These are phyloP conservation scores for Sphagnum contortum DNA, from an alignment of 225 moss, liverwort and hornwort genomes.

Conservation along the genomic window DNA sequence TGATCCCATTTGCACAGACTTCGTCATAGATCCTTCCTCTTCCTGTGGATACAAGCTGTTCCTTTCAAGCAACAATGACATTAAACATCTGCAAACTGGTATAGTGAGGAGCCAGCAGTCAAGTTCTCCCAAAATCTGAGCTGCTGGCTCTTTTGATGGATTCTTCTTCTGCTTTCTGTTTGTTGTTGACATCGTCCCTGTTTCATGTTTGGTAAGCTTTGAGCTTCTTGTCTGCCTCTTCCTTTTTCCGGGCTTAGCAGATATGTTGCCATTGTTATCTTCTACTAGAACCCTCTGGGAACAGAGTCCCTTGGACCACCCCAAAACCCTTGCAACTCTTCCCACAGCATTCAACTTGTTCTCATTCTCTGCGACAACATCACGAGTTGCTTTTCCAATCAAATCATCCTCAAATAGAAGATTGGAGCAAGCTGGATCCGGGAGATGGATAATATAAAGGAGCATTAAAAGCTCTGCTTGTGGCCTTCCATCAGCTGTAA, in stretches of 20 bases:
- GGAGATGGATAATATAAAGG: slow-evolving; percentile 50
- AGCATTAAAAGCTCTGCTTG: slow-evolving; percentile 64
- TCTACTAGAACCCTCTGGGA: slow-evolving; percentile 2
- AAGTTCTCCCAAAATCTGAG: slow-evolving; percentile 11
- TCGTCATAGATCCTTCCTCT: slow-evolving; percentile 22
- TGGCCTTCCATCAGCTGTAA: slow-evolving; percentile 56
- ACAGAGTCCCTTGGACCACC: slow-evolving; percentile 18
- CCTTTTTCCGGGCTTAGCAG: slow-evolving; percentile 24
- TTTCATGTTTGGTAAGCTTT: background rate
- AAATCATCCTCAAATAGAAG: slow-evolving; percentile 18
- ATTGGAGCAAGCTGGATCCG: slow-evolving; percentile 31
- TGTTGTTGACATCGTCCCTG: slow-evolving; percentile 3
- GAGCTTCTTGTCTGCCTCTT: slow-evolving; percentile 9
- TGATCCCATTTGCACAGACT: slow-evolving; percentile 12
- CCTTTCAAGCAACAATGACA: slow-evolving; percentile 37
- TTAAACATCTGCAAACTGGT: slow-evolving; percentile 37
- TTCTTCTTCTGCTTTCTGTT: slow-evolving; percentile 11
- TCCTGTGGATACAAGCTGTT: slow-evolving; percentile 40
- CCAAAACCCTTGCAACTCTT: slow-evolving; percentile 25
- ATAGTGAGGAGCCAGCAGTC: slow-evolving; percentile 55
- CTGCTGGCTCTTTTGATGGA: background rate
- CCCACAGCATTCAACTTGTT: slow-evolving; percentile 22
- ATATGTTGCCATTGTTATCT: background rate
- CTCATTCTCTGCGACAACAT: slow-evolving; percentile 22
- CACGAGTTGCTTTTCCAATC: slow-evolving; percentile 14